phyloP scores from a whole-genome alignment of 495 filamentous ascomycete genomes.

The Mytilinidion resinicola region DNA sequence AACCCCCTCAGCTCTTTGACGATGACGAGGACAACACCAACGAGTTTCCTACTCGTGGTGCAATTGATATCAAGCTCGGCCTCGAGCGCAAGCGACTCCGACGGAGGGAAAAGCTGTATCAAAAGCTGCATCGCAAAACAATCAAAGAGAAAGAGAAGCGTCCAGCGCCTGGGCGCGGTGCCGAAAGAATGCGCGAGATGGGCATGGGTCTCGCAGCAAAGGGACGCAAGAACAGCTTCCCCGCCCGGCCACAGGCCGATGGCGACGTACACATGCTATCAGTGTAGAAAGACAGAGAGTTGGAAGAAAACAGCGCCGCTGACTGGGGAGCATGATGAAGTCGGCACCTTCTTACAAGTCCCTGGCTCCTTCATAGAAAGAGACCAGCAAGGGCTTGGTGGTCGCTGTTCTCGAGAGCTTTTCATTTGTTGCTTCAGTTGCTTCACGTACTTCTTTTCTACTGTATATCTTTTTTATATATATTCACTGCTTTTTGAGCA shows the following conservation, averaged over 20 bases:
- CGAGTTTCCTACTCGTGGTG: constrained; percentile 50
- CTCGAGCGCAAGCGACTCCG: constrained; percentile 89
- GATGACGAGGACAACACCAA: constrained; percentile 21
- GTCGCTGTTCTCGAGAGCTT: constrained; percentile 23
- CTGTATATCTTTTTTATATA: not conserved
- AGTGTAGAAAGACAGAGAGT: constrained; percentile 11
- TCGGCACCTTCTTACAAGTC: constrained; percentile 21
- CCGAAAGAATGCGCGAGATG: constrained; percentile 88
- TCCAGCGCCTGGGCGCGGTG: constrained; percentile 73
- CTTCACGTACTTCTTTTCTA: not conserved
- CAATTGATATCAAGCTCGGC: constrained; percentile 95
- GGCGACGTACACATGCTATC: constrained; percentile 24
- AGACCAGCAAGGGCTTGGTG: constrained; percentile 11
- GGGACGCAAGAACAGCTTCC: constrained; percentile 9
- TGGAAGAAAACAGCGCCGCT: constrained; percentile 21
- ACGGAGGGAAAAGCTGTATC: constrained; percentile 81
- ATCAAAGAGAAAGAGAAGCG: constrained; percentile 56
- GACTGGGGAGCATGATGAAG: not conserved
- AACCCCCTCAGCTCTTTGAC: constrained; percentile 17
- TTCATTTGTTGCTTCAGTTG: not conserved
- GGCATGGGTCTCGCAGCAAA: constrained; percentile 72
- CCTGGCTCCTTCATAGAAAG: not conserved
- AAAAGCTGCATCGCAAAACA: constrained; percentile 69
- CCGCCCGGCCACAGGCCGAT: constrained; percentile 10
- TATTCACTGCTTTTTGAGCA: not conserved